These are phyloP conservation scores for Aspergillus udagawae DNA, from an alignment of 2,329 filamentous ascomycete genomes.

Conservation along the genomic window DNA sequence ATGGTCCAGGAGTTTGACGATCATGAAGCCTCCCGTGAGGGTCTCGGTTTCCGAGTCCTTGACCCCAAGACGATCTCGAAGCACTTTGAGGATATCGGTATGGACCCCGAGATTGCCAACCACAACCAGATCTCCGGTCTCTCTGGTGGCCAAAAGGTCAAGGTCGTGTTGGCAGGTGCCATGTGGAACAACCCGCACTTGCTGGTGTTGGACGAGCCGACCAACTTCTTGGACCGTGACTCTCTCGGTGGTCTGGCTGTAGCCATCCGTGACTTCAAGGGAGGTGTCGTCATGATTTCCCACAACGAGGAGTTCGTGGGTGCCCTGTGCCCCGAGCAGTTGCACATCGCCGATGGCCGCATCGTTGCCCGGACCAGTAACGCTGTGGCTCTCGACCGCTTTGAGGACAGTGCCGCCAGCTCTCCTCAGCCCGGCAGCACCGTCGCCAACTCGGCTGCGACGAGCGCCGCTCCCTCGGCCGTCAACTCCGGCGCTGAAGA, in stretches of 20 bases:
- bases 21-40: conserved; percentile 96
- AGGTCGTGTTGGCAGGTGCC: conserved; percentile 91
- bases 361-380: conserved; percentile 78
- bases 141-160: conserved; percentile 97
- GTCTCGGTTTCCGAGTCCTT: conserved; percentile 90
- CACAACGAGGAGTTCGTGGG: conserved; percentile 99
- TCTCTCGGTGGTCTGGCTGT: conserved; percentile 95
- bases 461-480: conserved; percentile 59
- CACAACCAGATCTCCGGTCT: conserved; percentile 97
- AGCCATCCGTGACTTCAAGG: conserved; percentile 96
- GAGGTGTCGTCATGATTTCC: conserved; percentile 97
- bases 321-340: conserved; percentile 91
- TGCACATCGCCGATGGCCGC: conserved; percentile 85
- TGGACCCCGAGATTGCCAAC: conserved; percentile 97
- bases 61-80: conserved; percentile 92
- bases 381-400: conserved; percentile 72
- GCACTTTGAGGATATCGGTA: conserved; percentile 94
- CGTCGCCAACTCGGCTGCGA: conserved; percentile 56
- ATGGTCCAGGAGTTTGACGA: conserved; percentile 97
- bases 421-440: conserved; percentile 50
- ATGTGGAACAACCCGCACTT: conserved; percentile 99
- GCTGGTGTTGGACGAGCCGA: conserved; percentile 95
- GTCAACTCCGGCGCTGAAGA: conserved; percentile 84
- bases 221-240: conserved; percentile 98
- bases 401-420: conserved; percentile 74